Percentiles rank a stretch among this genome's conserved stretches.
Conservation (phyloP, 257 asterid genomes). For the Lycium barbarum region DNA sequence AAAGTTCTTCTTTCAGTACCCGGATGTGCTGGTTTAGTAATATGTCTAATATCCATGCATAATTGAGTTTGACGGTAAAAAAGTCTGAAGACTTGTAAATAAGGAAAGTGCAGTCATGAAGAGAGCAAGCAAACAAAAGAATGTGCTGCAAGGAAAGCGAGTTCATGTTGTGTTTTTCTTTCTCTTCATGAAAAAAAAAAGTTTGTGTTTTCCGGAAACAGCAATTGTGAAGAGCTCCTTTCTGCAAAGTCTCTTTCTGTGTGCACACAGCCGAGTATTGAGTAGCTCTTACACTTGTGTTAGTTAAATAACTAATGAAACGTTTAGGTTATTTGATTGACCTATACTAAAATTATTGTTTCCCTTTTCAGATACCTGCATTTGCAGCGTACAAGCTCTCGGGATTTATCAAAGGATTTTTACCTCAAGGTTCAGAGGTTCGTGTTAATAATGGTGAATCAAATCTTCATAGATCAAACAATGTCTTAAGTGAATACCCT, state of each 20-base stretch:
- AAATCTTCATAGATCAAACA: not conserved
- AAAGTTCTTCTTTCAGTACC: not conserved
- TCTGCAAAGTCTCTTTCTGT: not conserved
- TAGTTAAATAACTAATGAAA: not conserved
- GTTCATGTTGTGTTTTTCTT: no score
- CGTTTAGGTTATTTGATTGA: not conserved
- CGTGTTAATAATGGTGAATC: not conserved
- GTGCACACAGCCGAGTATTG: not conserved
- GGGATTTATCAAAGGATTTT: constrained; percentile 78
- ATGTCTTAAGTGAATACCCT: not conserved
- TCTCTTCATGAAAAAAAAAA: not conserved
- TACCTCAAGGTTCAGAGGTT: constrained; percentile 83
- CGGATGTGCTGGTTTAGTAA: no score
- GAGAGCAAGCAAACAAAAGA: not conserved
- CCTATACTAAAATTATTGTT: not conserved
- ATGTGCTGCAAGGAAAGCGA: not conserved
- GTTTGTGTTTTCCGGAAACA: not conserved
- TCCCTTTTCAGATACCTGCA: constrained; percentile 74
- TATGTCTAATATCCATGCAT: no score
- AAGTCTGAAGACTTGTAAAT: not conserved
- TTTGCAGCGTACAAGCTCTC: constrained; percentile 85
- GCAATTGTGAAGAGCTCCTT: not conserved
- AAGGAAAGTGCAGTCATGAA: not conserved
- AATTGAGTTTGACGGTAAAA: not conserved
- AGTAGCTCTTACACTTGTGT: not conserved